These are phyloP conservation scores for Toxicodendron radicans DNA, from an alignment of 345 rosid genomes.

Conservation along the genomic window DNA sequence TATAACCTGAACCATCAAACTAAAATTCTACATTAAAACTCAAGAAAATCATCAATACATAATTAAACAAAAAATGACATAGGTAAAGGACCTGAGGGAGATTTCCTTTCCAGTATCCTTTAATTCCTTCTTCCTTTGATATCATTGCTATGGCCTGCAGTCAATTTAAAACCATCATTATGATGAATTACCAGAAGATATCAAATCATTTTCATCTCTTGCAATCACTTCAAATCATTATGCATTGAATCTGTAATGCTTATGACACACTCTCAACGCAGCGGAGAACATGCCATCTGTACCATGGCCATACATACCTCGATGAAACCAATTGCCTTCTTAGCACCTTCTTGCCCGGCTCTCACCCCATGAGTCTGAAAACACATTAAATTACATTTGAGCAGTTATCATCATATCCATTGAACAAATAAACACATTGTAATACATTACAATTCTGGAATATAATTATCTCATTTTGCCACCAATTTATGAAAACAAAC, in stretches of 20 bases:
- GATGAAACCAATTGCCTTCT: constrained; percentile 75
- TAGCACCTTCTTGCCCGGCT: constrained; percentile 63
- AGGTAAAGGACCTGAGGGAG: constrained; percentile 75
- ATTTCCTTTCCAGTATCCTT: constrained; percentile 99
- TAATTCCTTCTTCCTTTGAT: constrained; percentile 88
- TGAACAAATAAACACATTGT: neutral
- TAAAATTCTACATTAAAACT: constrained; percentile 23
- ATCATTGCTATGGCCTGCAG: constrained; percentile 72
- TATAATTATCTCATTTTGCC: neutral
- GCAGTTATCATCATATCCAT: constrained; percentile 7
- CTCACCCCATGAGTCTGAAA: constrained; percentile 79
- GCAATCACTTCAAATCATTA: neutral
- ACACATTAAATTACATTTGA: constrained; percentile 15
- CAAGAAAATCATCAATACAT: neutral
- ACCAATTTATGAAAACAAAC: neutral
- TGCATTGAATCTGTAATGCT: neutral
- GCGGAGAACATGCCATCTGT: neutral
- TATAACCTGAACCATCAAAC: constrained; percentile 60
- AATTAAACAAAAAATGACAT: constrained; percentile 10
- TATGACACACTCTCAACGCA: neutral
- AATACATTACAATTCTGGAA: neutral
- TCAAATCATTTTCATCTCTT: neutral
- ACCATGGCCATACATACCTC: constrained; percentile 44
- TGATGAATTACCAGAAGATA: neutral
- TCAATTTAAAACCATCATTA: constrained; percentile 5